These are phyloP conservation scores for Pythium utonaiense DNA, from an alignment of 352 stramenopile species.

Conservation along the genomic window DNA sequence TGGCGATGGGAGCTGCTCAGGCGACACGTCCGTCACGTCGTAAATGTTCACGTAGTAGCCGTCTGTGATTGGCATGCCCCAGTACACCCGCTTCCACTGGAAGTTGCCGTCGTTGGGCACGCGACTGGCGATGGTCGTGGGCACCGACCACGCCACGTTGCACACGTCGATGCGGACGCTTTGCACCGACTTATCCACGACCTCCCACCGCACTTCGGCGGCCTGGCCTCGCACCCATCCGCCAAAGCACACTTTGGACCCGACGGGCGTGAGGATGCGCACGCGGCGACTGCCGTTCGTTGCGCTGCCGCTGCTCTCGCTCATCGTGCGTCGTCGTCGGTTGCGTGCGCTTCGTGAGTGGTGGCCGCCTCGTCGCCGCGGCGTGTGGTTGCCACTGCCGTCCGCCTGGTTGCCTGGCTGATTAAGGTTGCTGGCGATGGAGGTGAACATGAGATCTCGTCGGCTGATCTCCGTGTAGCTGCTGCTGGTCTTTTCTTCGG, in stretches of 20 bases:
- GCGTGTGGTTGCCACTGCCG: constrained; percentile 9
- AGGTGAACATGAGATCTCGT: constrained; percentile 26
- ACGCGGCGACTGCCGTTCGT: constrained; percentile 34
- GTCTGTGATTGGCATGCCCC: constrained; percentile 81
- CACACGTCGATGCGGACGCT: constrained; percentile 84
- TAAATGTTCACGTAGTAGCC: constrained; percentile 89
- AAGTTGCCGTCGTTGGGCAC: constrained; percentile 69
- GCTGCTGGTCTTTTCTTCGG: constrained; percentile 28
- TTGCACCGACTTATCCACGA: constrained; percentile 61
- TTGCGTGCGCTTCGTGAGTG: constrained; percentile 19
- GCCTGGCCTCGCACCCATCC: constrained; percentile 78
- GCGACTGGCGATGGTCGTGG: constrained; percentile 66
- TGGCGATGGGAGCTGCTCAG: constrained; percentile 19
- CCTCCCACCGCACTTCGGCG: constrained; percentile 76
- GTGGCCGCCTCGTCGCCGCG: constrained; percentile 17
- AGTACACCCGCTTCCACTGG: constrained; percentile 77
- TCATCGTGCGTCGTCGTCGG: constrained; percentile 27
- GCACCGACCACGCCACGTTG: constrained; percentile 77
- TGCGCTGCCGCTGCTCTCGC: constrained; percentile 28
- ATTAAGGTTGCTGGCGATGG: constrained; percentile 21
- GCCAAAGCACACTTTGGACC: constrained; percentile 40
- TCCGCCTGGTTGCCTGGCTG: constrained; percentile 13
- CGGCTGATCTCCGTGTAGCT: constrained; percentile 15
- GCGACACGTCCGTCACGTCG: constrained; percentile 56
- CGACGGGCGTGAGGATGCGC: constrained; percentile 49